A percentile compares a stretch with the other conserved stretches of the same genome.
phyloP scores from a whole-genome alignment of 176 grass and related monocot species.

The Pontederia paniculata region DNA sequence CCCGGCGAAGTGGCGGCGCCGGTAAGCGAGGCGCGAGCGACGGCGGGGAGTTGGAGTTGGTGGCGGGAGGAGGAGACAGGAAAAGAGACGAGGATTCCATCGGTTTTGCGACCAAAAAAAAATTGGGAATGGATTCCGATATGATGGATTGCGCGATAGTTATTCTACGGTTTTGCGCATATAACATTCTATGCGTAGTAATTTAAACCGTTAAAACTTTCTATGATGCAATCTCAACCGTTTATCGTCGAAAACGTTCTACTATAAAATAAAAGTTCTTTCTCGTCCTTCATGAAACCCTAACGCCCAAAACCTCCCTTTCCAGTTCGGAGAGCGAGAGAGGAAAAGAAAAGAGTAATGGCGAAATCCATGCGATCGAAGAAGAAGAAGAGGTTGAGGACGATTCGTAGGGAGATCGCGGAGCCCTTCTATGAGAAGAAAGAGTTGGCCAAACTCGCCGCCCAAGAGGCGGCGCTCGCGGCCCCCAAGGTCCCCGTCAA shows the following conservation, averaged over 20 bases:
- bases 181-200: no score
- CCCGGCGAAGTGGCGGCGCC: background rate
- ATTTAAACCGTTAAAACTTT: no score
- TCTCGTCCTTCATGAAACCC: no score
- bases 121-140: background rate
- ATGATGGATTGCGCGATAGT: no score
- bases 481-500: slow-evolving; percentile 52
- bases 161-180: no score
- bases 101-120: background rate
- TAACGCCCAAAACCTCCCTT: no score
- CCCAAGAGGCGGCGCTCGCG: slow-evolving; percentile 69
- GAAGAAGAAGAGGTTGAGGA: slow-evolving; percentile 76
- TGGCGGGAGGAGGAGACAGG: background rate
- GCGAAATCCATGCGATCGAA: slow-evolving; percentile 90
- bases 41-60: background rate
- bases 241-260: no score
- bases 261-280: no score
- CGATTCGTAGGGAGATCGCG: slow-evolving; percentile 60
- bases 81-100: slow-evolving; percentile 5
- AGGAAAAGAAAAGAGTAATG: slow-evolving; percentile 28
- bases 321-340: no score
- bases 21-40: background rate
- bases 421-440: slow-evolving; percentile 97
- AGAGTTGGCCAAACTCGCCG: slow-evolving; percentile 72
- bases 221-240: no score